Base-by-base conservation (phyloP, 2,329 filamentous ascomycete species). In the Harringtonia aguacate region DNA sequence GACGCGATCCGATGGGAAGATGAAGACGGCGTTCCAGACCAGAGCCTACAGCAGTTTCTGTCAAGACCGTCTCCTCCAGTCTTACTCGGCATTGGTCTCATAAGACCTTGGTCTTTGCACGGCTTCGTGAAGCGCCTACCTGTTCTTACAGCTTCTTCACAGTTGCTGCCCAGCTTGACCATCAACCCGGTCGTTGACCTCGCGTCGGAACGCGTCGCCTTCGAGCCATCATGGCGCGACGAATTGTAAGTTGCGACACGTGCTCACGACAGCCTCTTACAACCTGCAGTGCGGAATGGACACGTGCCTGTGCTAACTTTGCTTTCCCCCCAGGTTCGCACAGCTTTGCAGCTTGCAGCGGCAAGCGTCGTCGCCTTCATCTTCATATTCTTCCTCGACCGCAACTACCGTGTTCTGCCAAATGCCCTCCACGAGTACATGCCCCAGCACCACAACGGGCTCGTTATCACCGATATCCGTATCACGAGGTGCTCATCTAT, bases 351-450 rank as follows among this genome's bases (percentile, higher is more conserved):
- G 73, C 77, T 92, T 58, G 69, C 74, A 51, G 69, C 78, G 46
- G 70, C 87, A 46, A 70, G 77, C 45, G 60, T 75, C 52, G 68
- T 87, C 56, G 76, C 83, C 53, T 69, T 90, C 53, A 58, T 89
- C 55, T 64, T 90, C 55, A 64, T 88, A 52, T 79, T 90, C 62
- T 74, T 94, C 61, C 80, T 95, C 68, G 89, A 95, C 66, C 85
- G 81, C 58, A 86, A 84, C 60, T 94, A 92, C 68, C 77, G 85
- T 53, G 84, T 95, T 47, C 78, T 95, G 30, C 89, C 89, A 35
- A 79, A 81, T 56, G 77, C 83, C 48, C 83, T 95, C 53, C 89
- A 95, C 69, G 84, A 79, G 60, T 86, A 90, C 62, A 79, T 94
- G 56, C 89, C 89, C 22, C 77, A 80, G 49, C 88, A 95, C 63